Base-by-base conservation (phyloP, 176 grass and related monocot species). In the Poa pratensis region DNA sequence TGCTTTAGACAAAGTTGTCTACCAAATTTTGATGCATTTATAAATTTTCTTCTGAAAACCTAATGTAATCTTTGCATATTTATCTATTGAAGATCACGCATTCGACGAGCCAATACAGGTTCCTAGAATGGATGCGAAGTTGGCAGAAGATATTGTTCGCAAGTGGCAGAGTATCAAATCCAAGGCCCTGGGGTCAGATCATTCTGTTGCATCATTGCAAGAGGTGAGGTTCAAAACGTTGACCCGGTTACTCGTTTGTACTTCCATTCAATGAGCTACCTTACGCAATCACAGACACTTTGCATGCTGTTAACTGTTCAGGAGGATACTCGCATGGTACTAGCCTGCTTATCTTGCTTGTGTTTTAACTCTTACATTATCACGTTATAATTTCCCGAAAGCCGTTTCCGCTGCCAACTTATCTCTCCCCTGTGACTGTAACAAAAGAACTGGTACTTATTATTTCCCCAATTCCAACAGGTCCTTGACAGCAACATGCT, bases 121-220 rank as follows among this genome's bases (percentile, higher is more conserved):
- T 61, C 86, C 90, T 80, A 90, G 82, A 82, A 99, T 99, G 93
- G 96, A 96, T 79, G 93, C 68, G 11, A 94, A 86, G 48, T 75
- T 96, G 51, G 96, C 93, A 76, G 93, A 94, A 90, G 88, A 81
- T 75, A 39, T 94, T 65, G 86, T 99, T 51, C 88, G 65, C 51
- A 99, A 94, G 66, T 99, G 96, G 96, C 96, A 99, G 82, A 92
- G 78, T 54, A 90, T 90, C 62, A 99, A 99, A 94, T 91, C 93
- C 69, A 87, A 85, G 75, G 91, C 96, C 19, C 77, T 99, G 83
- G 96, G 96, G 23, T 37, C 88, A 67, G 87, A 94, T 75, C 96
- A 99, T 95, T 81, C 73, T 64, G 62, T 87, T 23, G 30, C 52
- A 26, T 72, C 77, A 40, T 81, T 99, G 76, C 88, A 92, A 88